Evolutionary conservation across 1,139 yeast species (phyloP).

Genomic region (Debaryomyces sp.): DNA sequence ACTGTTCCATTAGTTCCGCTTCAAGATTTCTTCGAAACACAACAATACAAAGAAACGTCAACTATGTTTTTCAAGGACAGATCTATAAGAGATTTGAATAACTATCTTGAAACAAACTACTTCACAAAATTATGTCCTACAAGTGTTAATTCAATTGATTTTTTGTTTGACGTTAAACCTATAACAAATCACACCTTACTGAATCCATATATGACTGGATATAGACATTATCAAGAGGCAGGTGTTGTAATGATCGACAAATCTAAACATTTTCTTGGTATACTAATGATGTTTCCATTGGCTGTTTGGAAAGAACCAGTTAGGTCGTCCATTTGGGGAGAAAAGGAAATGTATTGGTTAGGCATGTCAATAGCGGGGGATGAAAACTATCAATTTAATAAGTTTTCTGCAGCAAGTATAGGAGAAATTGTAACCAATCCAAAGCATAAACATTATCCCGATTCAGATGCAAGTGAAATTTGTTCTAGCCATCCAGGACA

Average conservation of each 20-base stretch:
- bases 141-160: constrained; percentile 34
- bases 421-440: constrained; percentile 32
- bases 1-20: constrained; percentile 49
- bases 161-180: constrained; percentile 39
- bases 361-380: constrained; percentile 54
- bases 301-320: constrained; percentile 42
- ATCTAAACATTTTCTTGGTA: constrained; percentile 44
- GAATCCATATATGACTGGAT: constrained; percentile 49
- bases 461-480: constrained; percentile 46
- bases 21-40: constrained; percentile 30
- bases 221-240: constrained; percentile 60
- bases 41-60: constrained; percentile 32
- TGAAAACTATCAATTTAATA: constrained; percentile 42
- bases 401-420: constrained; percentile 47
- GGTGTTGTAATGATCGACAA: constrained; percentile 56
- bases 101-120: constrained; percentile 52
- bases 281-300: constrained; percentile 45
- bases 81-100: constrained; percentile 40
- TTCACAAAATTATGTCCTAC: constrained; percentile 47
- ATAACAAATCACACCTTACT: constrained; percentile 40
- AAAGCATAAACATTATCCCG: constrained; percentile 30
- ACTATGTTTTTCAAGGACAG: constrained; percentile 46
- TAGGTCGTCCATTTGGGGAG: constrained; percentile 51
- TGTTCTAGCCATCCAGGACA: constrained; percentile 77
- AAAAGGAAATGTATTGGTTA: constrained; percentile 61